Conservation (phyloP, 208 protist species). For the Wallacemonas sp. region DNA sequence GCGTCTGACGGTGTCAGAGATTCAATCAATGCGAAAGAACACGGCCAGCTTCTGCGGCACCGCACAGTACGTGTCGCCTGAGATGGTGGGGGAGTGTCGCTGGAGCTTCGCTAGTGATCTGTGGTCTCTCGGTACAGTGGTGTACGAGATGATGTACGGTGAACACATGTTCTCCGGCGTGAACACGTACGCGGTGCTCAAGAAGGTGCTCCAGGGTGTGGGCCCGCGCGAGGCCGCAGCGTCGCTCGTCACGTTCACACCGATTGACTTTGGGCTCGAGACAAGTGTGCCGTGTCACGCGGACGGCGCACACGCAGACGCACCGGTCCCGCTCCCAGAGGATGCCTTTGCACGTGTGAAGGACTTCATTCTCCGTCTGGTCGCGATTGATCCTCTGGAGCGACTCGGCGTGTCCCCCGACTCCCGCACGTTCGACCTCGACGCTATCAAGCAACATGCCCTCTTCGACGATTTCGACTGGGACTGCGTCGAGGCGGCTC, state of each 20-base stretch:
- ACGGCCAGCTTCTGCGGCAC: slow-evolving; percentile 91
- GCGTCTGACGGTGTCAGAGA: slow-evolving; percentile 75
- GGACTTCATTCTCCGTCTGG: slow-evolving; percentile 66
- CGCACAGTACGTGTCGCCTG: slow-evolving; percentile 94
- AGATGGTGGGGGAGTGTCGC: slow-evolving; percentile 90
- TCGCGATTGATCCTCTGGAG: slow-evolving; percentile 57
- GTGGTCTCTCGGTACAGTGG: slow-evolving; percentile 93
- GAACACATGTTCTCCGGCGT: slow-evolving; percentile 77
- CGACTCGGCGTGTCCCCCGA: slow-evolving; percentile 67
- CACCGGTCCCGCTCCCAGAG: not conserved
- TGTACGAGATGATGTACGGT: slow-evolving; percentile 92
- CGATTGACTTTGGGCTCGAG: slow-evolving; percentile 38
- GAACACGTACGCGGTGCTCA: slow-evolving; percentile 70
- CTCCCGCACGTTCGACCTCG: slow-evolving; percentile 54
- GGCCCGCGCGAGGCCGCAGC: slow-evolving; percentile 12
- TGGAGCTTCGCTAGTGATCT: slow-evolving; percentile 95
- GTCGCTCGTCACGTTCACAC: slow-evolving; percentile 39
- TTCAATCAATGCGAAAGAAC: slow-evolving; percentile 77
- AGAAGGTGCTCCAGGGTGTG: slow-evolving; percentile 62
- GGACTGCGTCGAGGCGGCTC: slow-evolving; percentile 50
- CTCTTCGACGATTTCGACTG: slow-evolving; percentile 81
- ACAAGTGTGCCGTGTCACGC: too few species aligned
- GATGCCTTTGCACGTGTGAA: slow-evolving; percentile 52
- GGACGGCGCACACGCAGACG: not conserved
- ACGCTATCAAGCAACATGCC: slow-evolving; percentile 55